Conservation (phyloP, 2,329 filamentous ascomycete genomes). For the Colletotrichum sidae region DNA sequence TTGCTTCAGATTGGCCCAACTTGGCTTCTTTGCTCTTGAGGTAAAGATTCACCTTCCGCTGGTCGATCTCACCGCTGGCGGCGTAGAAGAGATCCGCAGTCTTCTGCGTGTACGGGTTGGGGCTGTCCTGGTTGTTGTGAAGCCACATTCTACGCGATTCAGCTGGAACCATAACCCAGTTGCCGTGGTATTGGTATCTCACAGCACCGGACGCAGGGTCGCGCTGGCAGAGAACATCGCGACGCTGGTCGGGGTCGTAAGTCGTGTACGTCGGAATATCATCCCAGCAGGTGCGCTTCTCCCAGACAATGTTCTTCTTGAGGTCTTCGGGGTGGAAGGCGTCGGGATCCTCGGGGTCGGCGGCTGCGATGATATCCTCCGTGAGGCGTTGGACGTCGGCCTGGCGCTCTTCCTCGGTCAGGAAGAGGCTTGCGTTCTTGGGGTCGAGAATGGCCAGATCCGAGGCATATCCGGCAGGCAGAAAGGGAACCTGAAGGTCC, state of each 20-base stretch:
- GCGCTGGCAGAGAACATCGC: conserved; percentile 17
- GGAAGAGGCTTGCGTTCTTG: conserved; percentile 10
- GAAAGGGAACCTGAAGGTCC: conserved; percentile 6
- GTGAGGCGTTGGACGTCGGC: conserved; percentile 3
- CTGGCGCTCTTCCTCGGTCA: conserved; percentile 12
- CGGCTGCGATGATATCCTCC: not conserved
- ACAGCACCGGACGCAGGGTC: conserved; percentile 29
- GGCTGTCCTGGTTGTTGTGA: conserved; percentile 34
- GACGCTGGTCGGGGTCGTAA: conserved; percentile 24
- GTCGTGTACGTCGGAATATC: conserved; percentile 14
- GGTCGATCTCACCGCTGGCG: conserved; percentile 37
- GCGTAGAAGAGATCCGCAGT: conserved; percentile 40
- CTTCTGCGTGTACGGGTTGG: conserved; percentile 22
- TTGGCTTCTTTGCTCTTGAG: conserved; percentile 28
- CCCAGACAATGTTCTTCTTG: conserved; percentile 29
- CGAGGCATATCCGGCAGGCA: conserved; percentile 3
- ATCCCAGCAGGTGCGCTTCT: conserved; percentile 24
- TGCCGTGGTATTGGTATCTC: conserved; percentile 18
- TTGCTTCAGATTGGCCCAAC: not conserved
- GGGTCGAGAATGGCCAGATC: conserved; percentile 8
- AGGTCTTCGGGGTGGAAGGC: conserved; percentile 14
- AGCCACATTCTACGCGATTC: conserved; percentile 32
- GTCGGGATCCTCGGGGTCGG: conserved; percentile 11
- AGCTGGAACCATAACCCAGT: conserved; percentile 9
- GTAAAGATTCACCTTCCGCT: conserved; percentile 43